Conservation (phyloP, 768 basidiomycete species). For the Floccularia luteovirens region DNA sequence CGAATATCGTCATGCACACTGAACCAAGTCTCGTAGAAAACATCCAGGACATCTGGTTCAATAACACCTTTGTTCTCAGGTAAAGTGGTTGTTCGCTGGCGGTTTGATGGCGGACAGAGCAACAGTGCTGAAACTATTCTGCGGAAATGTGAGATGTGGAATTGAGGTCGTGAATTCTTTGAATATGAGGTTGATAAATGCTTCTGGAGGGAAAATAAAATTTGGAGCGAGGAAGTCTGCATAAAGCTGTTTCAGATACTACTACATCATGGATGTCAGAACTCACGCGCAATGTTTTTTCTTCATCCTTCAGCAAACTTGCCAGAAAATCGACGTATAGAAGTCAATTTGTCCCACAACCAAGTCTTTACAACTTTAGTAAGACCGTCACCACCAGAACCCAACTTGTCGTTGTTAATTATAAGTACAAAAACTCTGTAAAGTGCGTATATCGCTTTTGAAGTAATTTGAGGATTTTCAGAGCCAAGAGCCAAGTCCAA, state of each 20-base stretch:
- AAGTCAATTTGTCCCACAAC: constrained; percentile 69
- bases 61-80: constrained; percentile 27
- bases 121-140: constrained; percentile 55
- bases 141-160: constrained; percentile 62
- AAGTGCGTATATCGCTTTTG: constrained; percentile 72
- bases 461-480: constrained; percentile 47
- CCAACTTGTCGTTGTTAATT: constrained; percentile 51
- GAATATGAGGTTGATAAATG: constrained; percentile 66
- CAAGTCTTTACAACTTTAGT: constrained; percentile 67
- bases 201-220: constrained; percentile 70
- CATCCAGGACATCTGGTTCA: constrained; percentile 51
- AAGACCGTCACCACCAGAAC: constrained; percentile 39
- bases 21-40: constrained; percentile 68
- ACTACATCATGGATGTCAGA: neutral
- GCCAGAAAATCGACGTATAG: constrained; percentile 64
- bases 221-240: constrained; percentile 65
- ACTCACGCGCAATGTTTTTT: constrained; percentile 66
- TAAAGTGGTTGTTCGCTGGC: constrained; percentile 9
- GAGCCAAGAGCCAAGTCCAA: constrained; percentile 44
- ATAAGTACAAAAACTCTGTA: constrained; percentile 72
- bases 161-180: constrained; percentile 46
- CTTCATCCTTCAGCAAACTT: constrained; percentile 69
- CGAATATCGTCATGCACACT: constrained; percentile 76
- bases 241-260: constrained; percentile 2
- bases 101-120: constrained; percentile 46